Percentiles rank a stretch among this genome's conserved stretches.
phyloP scores from a whole-genome alignment of 2,329 filamentous ascomycete species.

The Fusarium veterinarium region DNA sequence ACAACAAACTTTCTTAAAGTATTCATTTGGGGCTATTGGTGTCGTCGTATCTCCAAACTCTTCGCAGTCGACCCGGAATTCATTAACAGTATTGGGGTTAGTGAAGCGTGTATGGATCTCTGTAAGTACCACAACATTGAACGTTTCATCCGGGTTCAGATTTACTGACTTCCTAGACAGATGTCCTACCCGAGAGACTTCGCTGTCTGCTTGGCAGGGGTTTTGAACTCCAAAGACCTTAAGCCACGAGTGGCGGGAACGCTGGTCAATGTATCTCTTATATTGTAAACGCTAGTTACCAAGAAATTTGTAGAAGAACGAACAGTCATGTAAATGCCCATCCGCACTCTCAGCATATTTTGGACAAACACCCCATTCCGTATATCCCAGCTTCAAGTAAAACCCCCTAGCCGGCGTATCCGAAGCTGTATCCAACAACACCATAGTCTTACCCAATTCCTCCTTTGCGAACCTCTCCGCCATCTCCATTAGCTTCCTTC shows the following conservation, averaged over 20 bases:
- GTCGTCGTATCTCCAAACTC: too few species aligned
- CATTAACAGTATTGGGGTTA: too few species aligned
- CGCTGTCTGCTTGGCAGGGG: neutral
- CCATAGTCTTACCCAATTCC: neutral
- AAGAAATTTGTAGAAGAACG: neutral
- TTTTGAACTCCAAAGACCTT: fast-evolving
- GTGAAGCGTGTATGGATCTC: too few species aligned
- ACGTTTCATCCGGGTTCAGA: too few species aligned
- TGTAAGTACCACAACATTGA: too few species aligned
- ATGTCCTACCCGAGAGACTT: too few species aligned
- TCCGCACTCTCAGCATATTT: neutral
- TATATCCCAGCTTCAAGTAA: neutral
- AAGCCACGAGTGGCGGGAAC: neutral
- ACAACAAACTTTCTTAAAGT: too few species aligned
- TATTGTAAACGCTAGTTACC: neutral
- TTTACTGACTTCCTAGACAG: too few species aligned
- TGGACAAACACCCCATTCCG: slow-evolving; percentile 3
- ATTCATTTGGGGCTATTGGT: too few species aligned
- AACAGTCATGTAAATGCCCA: neutral
- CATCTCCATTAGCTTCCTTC: slow-evolving; percentile 1
- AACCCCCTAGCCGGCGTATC: neutral
- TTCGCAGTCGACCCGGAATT: too few species aligned
- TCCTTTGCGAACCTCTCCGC: neutral
- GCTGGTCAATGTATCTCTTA: fast-evolving
- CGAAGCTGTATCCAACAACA: neutral